Evolutionary conservation across 2,329 filamentous ascomycete species (phyloP).

Genomic region (Rhinocladiella mackenziei): DNA sequence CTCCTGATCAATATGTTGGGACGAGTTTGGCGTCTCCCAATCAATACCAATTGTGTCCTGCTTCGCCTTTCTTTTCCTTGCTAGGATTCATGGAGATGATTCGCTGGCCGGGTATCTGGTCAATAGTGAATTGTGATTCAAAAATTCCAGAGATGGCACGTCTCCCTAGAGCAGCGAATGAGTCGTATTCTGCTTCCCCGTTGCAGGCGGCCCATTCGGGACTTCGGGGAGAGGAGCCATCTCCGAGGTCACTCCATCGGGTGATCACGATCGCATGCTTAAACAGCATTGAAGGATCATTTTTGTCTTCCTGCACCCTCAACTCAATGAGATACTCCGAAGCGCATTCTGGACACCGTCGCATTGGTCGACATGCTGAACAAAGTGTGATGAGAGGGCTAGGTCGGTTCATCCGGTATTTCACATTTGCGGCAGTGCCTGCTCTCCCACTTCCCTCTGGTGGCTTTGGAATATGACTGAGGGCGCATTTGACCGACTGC

Average conservation of each 20-base stretch:
- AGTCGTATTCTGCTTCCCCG: conserved; percentile 49
- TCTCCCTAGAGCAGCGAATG: conserved; percentile 51
- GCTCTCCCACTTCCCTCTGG: conserved; percentile 41
- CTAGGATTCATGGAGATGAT: conserved; percentile 58
- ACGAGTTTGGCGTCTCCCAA: not conserved
- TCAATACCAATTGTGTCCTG: conserved; percentile 58
- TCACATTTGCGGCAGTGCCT: conserved; percentile 37
- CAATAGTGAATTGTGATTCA: conserved; percentile 53
- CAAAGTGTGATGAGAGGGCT: conserved; percentile 50
- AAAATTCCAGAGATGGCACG: conserved; percentile 58
- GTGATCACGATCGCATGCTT: conserved; percentile 59
- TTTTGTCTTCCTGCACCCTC: conserved; percentile 55
- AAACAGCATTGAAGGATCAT: conserved; percentile 46
- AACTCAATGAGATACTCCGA: conserved; percentile 61
- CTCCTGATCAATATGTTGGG: not conserved
- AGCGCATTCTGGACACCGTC: conserved; percentile 59
- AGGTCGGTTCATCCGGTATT: conserved; percentile 33
- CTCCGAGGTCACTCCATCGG: conserved; percentile 59
- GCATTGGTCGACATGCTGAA: conserved; percentile 54
- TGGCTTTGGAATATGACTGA: conserved; percentile 52
- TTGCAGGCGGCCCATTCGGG: conserved; percentile 56
- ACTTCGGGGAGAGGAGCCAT: conserved; percentile 49
- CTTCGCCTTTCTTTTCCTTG: conserved; percentile 51
- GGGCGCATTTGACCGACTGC: conserved; percentile 58
- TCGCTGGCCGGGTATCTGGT: conserved; percentile 54